Evolutionary conservation across 179 eudicot species (phyloP).

Genomic region (Amaranthus tricolor): DNA sequence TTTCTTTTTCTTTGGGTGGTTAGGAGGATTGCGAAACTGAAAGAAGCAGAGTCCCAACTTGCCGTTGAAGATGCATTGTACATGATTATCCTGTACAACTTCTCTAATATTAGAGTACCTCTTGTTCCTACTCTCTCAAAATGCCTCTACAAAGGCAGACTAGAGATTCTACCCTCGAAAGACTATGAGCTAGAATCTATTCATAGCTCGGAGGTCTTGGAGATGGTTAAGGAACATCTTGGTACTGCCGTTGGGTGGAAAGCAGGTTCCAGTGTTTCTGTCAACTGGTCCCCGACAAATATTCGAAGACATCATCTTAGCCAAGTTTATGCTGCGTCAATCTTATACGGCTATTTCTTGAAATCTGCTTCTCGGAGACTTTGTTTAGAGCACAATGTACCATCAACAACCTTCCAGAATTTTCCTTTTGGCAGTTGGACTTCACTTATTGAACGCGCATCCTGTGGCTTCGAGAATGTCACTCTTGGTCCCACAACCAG

Average conservation of each 20-base stretch:
- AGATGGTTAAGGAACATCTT: constrained; percentile 69
- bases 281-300: constrained; percentile 56
- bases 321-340: constrained; percentile 51
- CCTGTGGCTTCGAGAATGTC: constrained; percentile 30
- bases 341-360: constrained; percentile 74
- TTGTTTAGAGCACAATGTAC: constrained; percentile 46
- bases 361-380: constrained; percentile 74
- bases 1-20: constrained; percentile 14
- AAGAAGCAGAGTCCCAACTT: constrained; percentile 49
- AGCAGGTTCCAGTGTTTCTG: constrained; percentile 53
- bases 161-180: constrained; percentile 72
- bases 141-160: constrained; percentile 65
- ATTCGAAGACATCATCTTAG: constrained; percentile 43
- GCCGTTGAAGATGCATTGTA: constrained; percentile 73
- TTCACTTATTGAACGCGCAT: constrained; percentile 26
- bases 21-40: constrained; percentile 87
- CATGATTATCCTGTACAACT: constrained; percentile 57
- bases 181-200: constrained; percentile 81
- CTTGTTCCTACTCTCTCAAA: constrained; percentile 66
- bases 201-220: constrained; percentile 59
- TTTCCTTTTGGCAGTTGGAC: constrained; percentile 29
- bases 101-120: constrained; percentile 60
- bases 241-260: constrained; percentile 48
- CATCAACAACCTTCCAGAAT: constrained; percentile 22
- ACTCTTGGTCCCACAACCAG: constrained; percentile 32